Conservation (phyloP, 768 basidiomycete species). For the Clathrus columnatus region DNA sequence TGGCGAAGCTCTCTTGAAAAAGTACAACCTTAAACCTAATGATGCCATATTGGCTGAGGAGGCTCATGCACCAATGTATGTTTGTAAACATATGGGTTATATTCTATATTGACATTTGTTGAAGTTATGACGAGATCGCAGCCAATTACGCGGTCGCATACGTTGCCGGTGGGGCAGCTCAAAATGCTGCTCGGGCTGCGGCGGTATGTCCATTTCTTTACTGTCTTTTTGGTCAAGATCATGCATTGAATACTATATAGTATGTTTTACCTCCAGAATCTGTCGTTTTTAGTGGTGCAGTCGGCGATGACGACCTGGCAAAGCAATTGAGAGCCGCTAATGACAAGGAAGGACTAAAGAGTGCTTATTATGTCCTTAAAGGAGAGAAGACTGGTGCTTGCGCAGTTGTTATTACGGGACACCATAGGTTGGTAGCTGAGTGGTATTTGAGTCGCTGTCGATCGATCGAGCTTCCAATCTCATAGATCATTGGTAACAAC, state of each 20-base stretch:
- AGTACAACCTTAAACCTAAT: slow-evolving; percentile 87
- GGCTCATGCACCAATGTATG: slow-evolving; percentile 81
- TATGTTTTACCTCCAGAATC: slow-evolving; percentile 83
- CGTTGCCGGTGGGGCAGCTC: slow-evolving; percentile 94
- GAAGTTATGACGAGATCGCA: slow-evolving; percentile 84
- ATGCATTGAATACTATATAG: slow-evolving; percentile 32
- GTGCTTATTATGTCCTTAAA: slow-evolving; percentile 83
- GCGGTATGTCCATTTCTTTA: slow-evolving; percentile 51
- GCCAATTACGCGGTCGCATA: slow-evolving; percentile 71
- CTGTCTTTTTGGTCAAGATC: slow-evolving; percentile 7
- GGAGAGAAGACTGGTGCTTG: slow-evolving; percentile 93
- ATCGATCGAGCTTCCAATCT: not conserved
- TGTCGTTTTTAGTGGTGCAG: slow-evolving; percentile 90
- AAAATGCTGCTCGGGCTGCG: slow-evolving; percentile 94
- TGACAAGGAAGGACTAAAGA: slow-evolving; percentile 79
- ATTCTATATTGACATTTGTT: not conserved
- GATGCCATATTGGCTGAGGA: slow-evolving; percentile 92
- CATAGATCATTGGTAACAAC: slow-evolving; percentile 85
- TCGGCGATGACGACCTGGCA: slow-evolving; percentile 89
- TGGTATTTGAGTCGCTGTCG: slow-evolving; percentile 1
- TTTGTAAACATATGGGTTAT: slow-evolving; percentile 6
- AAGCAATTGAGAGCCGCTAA: slow-evolving; percentile 85
- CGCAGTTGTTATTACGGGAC: slow-evolving; percentile 90
- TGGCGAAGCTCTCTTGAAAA: slow-evolving; percentile 76
- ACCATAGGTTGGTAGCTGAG: slow-evolving; percentile 59